phyloP scores from a whole-genome alignment of 768 basidiomycete genomes.

The Kwoniella bestiolae region DNA sequence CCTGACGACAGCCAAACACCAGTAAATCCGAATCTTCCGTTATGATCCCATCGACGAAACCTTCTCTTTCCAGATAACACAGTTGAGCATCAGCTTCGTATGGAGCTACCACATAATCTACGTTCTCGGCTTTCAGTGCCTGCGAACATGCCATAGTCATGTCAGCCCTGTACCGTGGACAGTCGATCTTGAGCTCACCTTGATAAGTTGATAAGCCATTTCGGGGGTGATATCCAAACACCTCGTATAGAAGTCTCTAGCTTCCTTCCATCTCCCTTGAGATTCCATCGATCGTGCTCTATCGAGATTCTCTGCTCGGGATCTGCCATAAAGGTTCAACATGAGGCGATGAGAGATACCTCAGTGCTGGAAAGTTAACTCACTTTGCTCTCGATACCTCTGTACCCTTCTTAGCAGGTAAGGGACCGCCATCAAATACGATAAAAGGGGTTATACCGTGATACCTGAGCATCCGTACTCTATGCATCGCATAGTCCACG shows the following conservation, averaged over 20 bases:
- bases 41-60: constrained; percentile 84
- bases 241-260: constrained; percentile 85
- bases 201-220: constrained; percentile 97
- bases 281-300: constrained; percentile 73
- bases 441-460: constrained; percentile 84
- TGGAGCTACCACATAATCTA: constrained; percentile 89
- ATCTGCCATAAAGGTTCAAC: constrained; percentile 14
- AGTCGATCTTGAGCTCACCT: constrained; percentile 62
- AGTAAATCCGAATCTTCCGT: constrained; percentile 98
- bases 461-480: constrained; percentile 81
- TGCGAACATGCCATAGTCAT: constrained; percentile 53
- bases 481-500: constrained; percentile 94
- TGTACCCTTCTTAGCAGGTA: constrained; percentile 91
- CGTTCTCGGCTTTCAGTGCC: constrained; percentile 80
- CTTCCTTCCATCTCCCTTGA: constrained; percentile 78
- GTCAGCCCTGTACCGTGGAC: constrained; percentile 8
- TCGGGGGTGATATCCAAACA: constrained; percentile 93
- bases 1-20: constrained; percentile 91
- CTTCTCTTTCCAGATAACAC: constrained; percentile 81
- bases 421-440: constrained; percentile 94
- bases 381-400: constrained; percentile 74
- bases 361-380: constrained; percentile 19
- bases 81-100: constrained; percentile 99
- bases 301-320: constrained; percentile 74
- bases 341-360: not conserved